A percentile compares a stretch with the other conserved stretches of the same genome.
phyloP scores from a whole-genome alignment of 129 eudicot species.

The Saussurea involucrata region DNA sequence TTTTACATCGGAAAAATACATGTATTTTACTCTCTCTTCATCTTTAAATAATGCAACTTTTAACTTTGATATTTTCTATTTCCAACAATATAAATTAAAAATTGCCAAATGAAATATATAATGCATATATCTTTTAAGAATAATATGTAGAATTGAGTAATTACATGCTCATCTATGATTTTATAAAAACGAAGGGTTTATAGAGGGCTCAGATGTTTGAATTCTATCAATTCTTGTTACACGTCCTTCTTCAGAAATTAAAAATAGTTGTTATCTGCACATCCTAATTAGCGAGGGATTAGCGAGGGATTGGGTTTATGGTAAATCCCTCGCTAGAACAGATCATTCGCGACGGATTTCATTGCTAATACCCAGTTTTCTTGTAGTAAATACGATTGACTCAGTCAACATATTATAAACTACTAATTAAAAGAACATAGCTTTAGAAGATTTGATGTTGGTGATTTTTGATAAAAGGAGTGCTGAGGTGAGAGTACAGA shows the following conservation, averaged over 20 bases:
- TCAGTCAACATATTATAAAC: too few relatives aligned
- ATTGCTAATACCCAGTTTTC: too few relatives aligned
- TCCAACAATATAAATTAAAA: neutral
- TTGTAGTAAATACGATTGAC: too few relatives aligned
- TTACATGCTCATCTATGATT: neutral
- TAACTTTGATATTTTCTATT: neutral
- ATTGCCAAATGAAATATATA: too few relatives aligned
- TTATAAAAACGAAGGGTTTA: neutral
- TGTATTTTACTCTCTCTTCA: neutral
- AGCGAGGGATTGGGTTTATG: too few relatives aligned
- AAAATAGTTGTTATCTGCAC: too few relatives aligned
- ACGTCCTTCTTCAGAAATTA: neutral
- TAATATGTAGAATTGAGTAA: neutral
- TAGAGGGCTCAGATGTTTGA: neutral
- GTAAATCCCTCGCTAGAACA: too few relatives aligned
- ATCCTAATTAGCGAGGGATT: too few relatives aligned
- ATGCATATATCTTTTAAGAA: too few relatives aligned
- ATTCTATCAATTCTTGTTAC: neutral
- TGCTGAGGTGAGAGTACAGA: neutral
- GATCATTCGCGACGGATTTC: too few relatives aligned
- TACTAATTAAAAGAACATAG: neutral
- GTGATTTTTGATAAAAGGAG: neutral
- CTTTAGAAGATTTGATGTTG: neutral
- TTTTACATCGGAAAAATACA: too few relatives aligned
- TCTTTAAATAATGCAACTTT: neutral